phyloP scores from a whole-genome alignment of 2,329 filamentous ascomycete genomes.

The Clarireedia paspali region DNA sequence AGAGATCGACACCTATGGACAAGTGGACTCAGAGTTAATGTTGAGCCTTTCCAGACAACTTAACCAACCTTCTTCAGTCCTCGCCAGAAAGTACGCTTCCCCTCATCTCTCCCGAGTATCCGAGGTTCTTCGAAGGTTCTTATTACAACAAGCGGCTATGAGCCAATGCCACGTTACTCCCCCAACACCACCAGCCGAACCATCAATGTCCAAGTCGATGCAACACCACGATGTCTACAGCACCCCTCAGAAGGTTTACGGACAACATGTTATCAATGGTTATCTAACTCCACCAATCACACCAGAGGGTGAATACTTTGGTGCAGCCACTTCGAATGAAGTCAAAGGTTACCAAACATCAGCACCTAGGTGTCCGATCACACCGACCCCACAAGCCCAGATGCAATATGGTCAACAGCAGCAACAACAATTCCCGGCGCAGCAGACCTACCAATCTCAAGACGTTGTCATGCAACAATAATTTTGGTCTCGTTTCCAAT shows the following conservation, averaged over 20 bases:
- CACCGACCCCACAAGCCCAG: slow-evolving; percentile 48
- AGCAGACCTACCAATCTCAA: slow-evolving; percentile 39
- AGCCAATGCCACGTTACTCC: slow-evolving; percentile 47
- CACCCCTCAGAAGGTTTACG: slow-evolving; percentile 71
- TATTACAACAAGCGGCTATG: slow-evolving; percentile 53
- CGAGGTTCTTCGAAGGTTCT: slow-evolving; percentile 56
- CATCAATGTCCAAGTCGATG: slow-evolving; percentile 37
- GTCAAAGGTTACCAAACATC: slow-evolving; percentile 21
- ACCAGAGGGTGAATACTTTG: slow-evolving; percentile 58
- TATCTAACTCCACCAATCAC: slow-evolving; percentile 84
- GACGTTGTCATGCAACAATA: slow-evolving; percentile 28
- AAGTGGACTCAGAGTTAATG: slow-evolving; percentile 60
- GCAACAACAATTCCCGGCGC: slow-evolving; percentile 26
- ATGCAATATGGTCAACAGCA: slow-evolving; percentile 34
- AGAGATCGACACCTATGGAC: slow-evolving; percentile 64
- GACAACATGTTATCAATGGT: slow-evolving; percentile 55
- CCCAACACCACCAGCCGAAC: slow-evolving; percentile 52
- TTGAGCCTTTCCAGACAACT: slow-evolving; percentile 47
- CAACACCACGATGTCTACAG: slow-evolving; percentile 47
- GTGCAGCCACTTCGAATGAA: slow-evolving; percentile 18
- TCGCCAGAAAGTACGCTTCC: slow-evolving; percentile 61
- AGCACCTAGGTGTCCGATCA: slow-evolving; percentile 48
- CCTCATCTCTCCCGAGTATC: slow-evolving; percentile 58
- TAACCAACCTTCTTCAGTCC: slow-evolving; percentile 58
- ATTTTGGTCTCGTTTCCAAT: slow-evolving; percentile 2